Conservation (phyloP, 192 early-diverging fungal species). For the Podila horticola region DNA sequence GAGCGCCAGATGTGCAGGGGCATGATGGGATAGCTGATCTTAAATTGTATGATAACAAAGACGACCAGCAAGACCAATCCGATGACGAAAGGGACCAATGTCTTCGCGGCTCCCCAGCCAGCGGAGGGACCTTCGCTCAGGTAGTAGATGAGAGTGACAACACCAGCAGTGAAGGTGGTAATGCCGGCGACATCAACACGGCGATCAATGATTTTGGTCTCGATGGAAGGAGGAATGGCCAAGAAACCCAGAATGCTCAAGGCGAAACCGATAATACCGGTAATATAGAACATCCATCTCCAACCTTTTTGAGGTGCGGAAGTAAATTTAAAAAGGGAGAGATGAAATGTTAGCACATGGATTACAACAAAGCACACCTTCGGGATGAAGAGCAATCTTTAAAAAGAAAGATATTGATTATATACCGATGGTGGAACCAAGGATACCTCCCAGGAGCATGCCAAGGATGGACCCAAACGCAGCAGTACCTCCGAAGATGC, state of each 20-base stretch:
- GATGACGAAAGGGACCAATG: constrained; percentile 1
- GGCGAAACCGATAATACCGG: constrained; percentile 9
- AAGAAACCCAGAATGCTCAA: constrained; percentile 12
- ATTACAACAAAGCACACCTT: no score
- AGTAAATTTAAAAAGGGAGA: no score
- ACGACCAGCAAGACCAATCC: background rate
- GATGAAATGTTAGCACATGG: no score
- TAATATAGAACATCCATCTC: constrained; percentile 38
- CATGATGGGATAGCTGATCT: constrained; percentile 3
- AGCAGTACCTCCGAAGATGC: constrained; percentile 19
- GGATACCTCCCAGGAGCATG: constrained; percentile 21
- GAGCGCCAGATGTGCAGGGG: constrained; percentile 12
- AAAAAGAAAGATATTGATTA: no score
- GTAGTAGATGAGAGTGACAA: constrained; percentile 20
- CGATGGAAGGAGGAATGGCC: constrained; percentile 1
- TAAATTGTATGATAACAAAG: background rate
- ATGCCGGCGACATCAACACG: constrained; percentile 20
- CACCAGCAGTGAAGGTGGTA: constrained; percentile 7
- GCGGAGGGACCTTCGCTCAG: constrained; percentile 16
- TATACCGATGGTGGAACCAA: constrained; percentile 12
- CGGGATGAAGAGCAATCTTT: no score
- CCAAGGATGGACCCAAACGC: constrained; percentile 18
- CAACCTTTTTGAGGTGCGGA: constrained; percentile 4
- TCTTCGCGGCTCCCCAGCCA: constrained; percentile 1
- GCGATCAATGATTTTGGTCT: background rate